Evolutionary conservation across 352 stramenopile genomes (phyloP).

Genomic region (Phytophthora sojae): DNA sequence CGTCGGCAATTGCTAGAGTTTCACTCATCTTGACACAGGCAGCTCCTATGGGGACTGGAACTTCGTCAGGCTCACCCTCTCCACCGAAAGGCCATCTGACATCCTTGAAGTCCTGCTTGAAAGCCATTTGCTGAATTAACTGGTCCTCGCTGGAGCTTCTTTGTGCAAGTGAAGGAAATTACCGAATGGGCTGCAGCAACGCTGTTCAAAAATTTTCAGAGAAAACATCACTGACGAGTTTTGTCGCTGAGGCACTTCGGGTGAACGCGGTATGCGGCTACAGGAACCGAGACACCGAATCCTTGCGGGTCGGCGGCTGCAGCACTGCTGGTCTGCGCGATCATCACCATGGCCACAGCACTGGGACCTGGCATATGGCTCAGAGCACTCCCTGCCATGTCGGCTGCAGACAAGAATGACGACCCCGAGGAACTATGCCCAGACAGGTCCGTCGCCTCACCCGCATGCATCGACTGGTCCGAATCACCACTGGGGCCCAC

Average conservation of each 20-base stretch:
- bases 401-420: background rate
- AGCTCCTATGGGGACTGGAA: background rate
- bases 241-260: too few relatives aligned
- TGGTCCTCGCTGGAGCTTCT: too few relatives aligned
- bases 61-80: background rate
- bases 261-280: background rate
- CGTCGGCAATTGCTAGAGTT: background rate
- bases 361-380: background rate
- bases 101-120: background rate
- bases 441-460: too few relatives aligned
- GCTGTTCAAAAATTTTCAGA: too few relatives aligned
- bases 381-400: background rate
- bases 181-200: too few relatives aligned
- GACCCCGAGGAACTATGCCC: too few relatives aligned
- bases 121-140: too few relatives aligned
- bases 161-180: too few relatives aligned
- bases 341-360: background rate
- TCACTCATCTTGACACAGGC: constrained; percentile 9
- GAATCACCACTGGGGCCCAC: too few relatives aligned
- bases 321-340: background rate
- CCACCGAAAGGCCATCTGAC: background rate
- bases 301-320: background rate
- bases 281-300: background rate
- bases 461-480: too few relatives aligned
- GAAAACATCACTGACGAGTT: too few relatives aligned